These are phyloP conservation scores for Knoxdaviesia proteae DNA, from an alignment of 2,329 filamentous ascomycete genomes.

Conservation along the genomic window DNA sequence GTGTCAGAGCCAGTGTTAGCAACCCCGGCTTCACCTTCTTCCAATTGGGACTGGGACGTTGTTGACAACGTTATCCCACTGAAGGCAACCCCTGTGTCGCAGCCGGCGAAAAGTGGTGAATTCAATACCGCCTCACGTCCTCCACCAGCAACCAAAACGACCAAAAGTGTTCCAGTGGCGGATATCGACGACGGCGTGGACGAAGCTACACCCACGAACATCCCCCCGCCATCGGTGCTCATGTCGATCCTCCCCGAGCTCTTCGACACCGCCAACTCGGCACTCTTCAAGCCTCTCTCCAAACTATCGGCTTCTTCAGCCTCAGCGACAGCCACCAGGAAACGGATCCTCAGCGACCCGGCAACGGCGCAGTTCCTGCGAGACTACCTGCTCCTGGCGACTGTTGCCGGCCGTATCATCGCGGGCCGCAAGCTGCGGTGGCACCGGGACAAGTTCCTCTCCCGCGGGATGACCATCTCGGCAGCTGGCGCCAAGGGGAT, in stretches of 20 bases:
- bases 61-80: slow-evolving; percentile 12
- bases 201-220: slow-evolving; percentile 52
- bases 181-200: slow-evolving; percentile 9
- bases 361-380: slow-evolving; percentile 41
- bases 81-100: slow-evolving; percentile 5
- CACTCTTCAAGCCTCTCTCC: slow-evolving; percentile 44
- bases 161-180: slow-evolving; percentile 1
- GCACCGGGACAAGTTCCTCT: slow-evolving; percentile 71
- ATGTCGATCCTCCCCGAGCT: slow-evolving; percentile 56
- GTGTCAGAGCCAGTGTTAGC: too few relatives aligned
- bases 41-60: slow-evolving; percentile 29
- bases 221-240: slow-evolving; percentile 71
- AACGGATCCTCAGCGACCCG: slow-evolving; percentile 41
- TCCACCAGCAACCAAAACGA: too few relatives aligned
- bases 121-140: background rate
- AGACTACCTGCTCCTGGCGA: slow-evolving; percentile 40
- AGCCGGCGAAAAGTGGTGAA: background rate
- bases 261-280: slow-evolving; percentile 41
- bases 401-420: slow-evolving; percentile 59
- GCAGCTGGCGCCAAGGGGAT: slow-evolving; percentile 60
- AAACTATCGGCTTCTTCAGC: slow-evolving; percentile 22
- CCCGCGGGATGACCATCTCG: slow-evolving; percentile 77
- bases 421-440: slow-evolving; percentile 71
- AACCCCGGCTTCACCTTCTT: background rate
- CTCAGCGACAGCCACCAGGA: slow-evolving; percentile 24